Percentiles rank a stretch among this genome's conserved stretches.
Conservation (phyloP, 2,329 filamentous ascomycete genomes). For the Parascedosporium putredinis region DNA sequence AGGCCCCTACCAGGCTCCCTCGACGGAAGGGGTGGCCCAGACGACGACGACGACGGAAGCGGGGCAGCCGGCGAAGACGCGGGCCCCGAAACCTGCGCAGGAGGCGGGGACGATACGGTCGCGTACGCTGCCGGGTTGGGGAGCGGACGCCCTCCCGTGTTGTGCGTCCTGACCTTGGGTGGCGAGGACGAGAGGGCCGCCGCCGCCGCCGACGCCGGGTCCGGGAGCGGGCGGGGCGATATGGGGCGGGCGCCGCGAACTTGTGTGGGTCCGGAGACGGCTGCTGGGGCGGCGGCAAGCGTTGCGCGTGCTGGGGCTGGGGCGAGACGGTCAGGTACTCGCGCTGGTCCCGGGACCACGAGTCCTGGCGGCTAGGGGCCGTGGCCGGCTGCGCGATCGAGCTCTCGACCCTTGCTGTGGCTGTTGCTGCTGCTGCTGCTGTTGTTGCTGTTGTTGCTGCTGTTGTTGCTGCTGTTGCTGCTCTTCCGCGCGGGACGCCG, state of each 20-base stretch:
- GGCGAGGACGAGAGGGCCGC: slow-evolving; percentile 11
- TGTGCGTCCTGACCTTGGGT: slow-evolving; percentile 25
- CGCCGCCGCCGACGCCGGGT: slow-evolving; percentile 23
- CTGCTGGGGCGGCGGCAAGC: slow-evolving; percentile 12
- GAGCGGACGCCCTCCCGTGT: slow-evolving; percentile 39
- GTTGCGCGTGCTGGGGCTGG: slow-evolving; percentile 32
- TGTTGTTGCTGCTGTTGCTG: too few relatives aligned
- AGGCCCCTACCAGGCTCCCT: slow-evolving; percentile 3
- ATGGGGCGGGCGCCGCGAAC: slow-evolving; percentile 15
- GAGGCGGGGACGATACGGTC: neutral
- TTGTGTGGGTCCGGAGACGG: slow-evolving; percentile 10
- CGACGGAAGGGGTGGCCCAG: slow-evolving; percentile 12
- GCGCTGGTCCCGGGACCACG: slow-evolving; percentile 55
- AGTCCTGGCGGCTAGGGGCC: slow-evolving; percentile 45
- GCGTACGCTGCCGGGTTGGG: slow-evolving; percentile 34
- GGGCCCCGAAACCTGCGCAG: slow-evolving; percentile 10
- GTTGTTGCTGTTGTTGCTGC: too few relatives aligned
- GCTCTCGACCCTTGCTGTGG: slow-evolving; percentile 16
- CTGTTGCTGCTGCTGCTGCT: slow-evolving; percentile 11
- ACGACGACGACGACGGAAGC: too few relatives aligned
- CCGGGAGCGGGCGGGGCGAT: slow-evolving; percentile 31
- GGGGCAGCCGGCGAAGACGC: slow-evolving; percentile 10
- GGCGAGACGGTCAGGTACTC: slow-evolving; percentile 43
- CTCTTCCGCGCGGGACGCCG: slow-evolving; percentile 10
- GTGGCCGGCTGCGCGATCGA: slow-evolving; percentile 26